phyloP scores from a whole-genome alignment of 2,329 filamentous ascomycete genomes.

The Dothiorella sarmentorum region DNA sequence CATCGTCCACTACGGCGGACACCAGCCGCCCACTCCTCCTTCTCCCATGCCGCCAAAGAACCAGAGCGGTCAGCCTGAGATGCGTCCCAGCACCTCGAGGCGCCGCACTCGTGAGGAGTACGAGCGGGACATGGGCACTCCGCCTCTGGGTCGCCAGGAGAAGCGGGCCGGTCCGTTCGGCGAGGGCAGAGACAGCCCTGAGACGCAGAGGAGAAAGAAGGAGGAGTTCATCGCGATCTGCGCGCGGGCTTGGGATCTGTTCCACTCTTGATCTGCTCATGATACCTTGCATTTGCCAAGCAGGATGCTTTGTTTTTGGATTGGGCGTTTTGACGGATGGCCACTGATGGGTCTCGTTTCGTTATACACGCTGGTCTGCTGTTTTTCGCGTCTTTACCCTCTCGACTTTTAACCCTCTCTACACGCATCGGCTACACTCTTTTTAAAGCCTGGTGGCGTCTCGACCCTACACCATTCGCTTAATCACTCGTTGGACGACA shows the following conservation, averaged over 20 bases:
- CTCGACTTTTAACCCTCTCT: neutral
- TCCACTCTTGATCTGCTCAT: slow-evolving; percentile 67
- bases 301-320: neutral
- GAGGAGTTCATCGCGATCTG: slow-evolving; percentile 88
- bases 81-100: slow-evolving; percentile 57
- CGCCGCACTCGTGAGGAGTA: slow-evolving; percentile 85
- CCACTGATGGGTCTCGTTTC: neutral
- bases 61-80: slow-evolving; percentile 23
- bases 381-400: neutral
- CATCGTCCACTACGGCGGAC: slow-evolving; percentile 90
- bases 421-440: slow-evolving; percentile 4
- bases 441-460: slow-evolving; percentile 9
- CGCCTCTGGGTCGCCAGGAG: slow-evolving; percentile 68
- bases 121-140: slow-evolving; percentile 80
- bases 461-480: slow-evolving; percentile 11
- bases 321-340: slow-evolving; percentile 4
- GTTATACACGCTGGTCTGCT: slow-evolving; percentile 2
- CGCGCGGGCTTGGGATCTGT: slow-evolving; percentile 90
- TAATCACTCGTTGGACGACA: slow-evolving; percentile 6
- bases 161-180: slow-evolving; percentile 62
- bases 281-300: neutral
- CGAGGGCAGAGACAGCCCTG: slow-evolving; percentile 76
- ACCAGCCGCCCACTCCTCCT: slow-evolving; percentile 88
- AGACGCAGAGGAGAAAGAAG: slow-evolving; percentile 80
- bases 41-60: slow-evolving; percentile 61